A percentile compares a stretch with the other conserved stretches of the same genome.
These are phyloP conservation scores for Aspergillus novoparasiticus DNA, from an alignment of 2,329 filamentous ascomycete genomes.

Conservation along the genomic window DNA sequence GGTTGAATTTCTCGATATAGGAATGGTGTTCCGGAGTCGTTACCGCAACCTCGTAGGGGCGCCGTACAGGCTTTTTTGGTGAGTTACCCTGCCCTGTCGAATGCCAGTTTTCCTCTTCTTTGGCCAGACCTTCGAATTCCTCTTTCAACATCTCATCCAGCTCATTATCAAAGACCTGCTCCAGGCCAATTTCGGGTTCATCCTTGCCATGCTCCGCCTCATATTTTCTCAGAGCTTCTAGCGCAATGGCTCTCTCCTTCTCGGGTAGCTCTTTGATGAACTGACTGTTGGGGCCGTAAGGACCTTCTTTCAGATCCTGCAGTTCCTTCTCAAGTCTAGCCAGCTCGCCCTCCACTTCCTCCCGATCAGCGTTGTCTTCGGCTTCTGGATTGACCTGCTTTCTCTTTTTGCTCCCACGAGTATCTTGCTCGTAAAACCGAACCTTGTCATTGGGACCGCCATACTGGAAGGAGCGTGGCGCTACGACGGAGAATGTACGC, in stretches of 20 bases:
- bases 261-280: constrained; percentile 48
- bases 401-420: constrained; percentile 37
- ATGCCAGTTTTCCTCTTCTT: constrained; percentile 42
- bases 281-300: constrained; percentile 45
- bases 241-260: constrained; percentile 42
- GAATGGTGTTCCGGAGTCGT: constrained; percentile 38
- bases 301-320: constrained; percentile 43
- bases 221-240: constrained; percentile 46
- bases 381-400: constrained; percentile 43
- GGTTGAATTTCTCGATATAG: constrained; percentile 45
- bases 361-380: constrained; percentile 40
- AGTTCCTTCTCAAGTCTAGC: constrained; percentile 44
- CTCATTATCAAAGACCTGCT: constrained; percentile 45
- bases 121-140: constrained; percentile 40
- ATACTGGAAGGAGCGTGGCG: constrained; percentile 33
- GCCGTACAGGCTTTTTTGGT: constrained; percentile 18
- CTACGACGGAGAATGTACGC: constrained; percentile 36
- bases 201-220: constrained; percentile 38
- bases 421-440: constrained; percentile 47
- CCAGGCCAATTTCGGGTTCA: constrained; percentile 29
- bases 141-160: constrained; percentile 44
- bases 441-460: constrained; percentile 45
- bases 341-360: constrained; percentile 41
- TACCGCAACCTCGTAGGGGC: constrained; percentile 35
- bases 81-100: constrained; percentile 24